A percentile compares a stretch with the other conserved stretches of the same genome.
phyloP scores from a whole-genome alignment of 1,139 yeast genomes.

The Taiozyma sp. region DNA sequence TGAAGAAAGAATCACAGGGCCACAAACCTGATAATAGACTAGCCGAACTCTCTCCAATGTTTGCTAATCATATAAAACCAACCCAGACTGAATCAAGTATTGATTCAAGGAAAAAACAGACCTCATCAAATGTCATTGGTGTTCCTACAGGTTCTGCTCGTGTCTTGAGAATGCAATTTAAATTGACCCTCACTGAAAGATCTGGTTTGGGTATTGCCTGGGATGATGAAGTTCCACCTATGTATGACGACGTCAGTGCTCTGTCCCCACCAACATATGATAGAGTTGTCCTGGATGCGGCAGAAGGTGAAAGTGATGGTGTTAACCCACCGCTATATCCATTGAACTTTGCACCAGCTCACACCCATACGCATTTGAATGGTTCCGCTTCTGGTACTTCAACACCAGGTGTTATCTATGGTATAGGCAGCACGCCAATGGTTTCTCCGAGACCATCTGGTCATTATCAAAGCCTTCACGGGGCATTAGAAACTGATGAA shows the following conservation, averaged over 20 bases:
- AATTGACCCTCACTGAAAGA: conserved; percentile 72
- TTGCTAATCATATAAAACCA: conserved; percentile 28
- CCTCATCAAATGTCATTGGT: conserved; percentile 36
- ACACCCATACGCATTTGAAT: conserved; percentile 22
- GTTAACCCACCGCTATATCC: conserved; percentile 21
- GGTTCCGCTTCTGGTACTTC: conserved; percentile 13
- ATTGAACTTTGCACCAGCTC: conserved; percentile 21
- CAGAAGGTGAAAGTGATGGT: conserved; percentile 9
- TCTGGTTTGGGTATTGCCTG: conserved; percentile 96
- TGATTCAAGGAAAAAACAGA: background rate
- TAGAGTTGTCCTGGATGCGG: background rate
- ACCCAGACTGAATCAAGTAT: conserved; percentile 11
- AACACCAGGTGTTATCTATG: conserved; percentile 40
- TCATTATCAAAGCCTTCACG: conserved; percentile 18
- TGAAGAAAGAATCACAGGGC: conserved; percentile 7
- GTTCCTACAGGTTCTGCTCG: conserved; percentile 94
- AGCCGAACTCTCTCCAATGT: conserved; percentile 36
- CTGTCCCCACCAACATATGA: conserved; percentile 79
- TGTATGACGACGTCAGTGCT: conserved; percentile 77
- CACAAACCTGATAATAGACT: conserved; percentile 30
- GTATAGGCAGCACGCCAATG: conserved; percentile 33
- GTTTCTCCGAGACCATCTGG: conserved; percentile 22
- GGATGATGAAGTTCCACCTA: conserved; percentile 99
- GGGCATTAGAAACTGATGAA: conserved; percentile 22
- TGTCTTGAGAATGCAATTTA: conserved; percentile 91